Conservation (phyloP, 768 basidiomycete genomes). For the Tulasnella sp. region DNA sequence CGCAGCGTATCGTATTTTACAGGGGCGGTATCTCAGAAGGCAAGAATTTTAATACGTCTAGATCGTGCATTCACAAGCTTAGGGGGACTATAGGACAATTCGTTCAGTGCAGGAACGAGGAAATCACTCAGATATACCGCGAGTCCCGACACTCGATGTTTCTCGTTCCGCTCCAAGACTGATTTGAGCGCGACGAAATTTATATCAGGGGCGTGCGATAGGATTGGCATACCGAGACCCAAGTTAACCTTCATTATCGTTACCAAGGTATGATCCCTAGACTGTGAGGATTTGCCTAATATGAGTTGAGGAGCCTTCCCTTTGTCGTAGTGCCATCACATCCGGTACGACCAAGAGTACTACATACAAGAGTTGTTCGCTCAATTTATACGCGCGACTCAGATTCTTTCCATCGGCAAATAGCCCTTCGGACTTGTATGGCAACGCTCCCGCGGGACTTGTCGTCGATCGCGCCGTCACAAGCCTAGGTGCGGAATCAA, state of each 20-base stretch:
- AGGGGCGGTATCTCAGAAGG: slow-evolving; percentile 35
- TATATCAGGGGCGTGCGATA: slow-evolving; percentile 54
- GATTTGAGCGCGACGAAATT: neutral
- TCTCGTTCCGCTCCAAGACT: neutral
- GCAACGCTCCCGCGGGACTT: too few species aligned
- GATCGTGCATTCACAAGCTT: neutral
- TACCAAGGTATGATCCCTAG: slow-evolving; percentile 54
- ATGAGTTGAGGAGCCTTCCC: too few species aligned
- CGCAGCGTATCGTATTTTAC: slow-evolving; percentile 34
- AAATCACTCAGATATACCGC: slow-evolving; percentile 66
- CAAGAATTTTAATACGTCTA: too few species aligned
- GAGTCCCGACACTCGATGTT: slow-evolving; percentile 17
- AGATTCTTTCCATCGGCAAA: too few species aligned
- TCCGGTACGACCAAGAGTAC: too few species aligned
- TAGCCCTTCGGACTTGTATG: too few species aligned
- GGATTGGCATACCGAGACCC: slow-evolving; percentile 55
- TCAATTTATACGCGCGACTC: too few species aligned
- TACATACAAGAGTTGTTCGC: too few species aligned
- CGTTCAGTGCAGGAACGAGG: neutral
- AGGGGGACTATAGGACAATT: slow-evolving; percentile 41
- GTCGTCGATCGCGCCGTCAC: too few species aligned
- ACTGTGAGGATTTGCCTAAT: too few species aligned
- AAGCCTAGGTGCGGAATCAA: too few species aligned
- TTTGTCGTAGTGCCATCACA: too few species aligned
- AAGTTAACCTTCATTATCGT: slow-evolving; percentile 79